Conservation (phyloP, 805 yeast genomes). For the Wickerhamiella azymoides region DNA sequence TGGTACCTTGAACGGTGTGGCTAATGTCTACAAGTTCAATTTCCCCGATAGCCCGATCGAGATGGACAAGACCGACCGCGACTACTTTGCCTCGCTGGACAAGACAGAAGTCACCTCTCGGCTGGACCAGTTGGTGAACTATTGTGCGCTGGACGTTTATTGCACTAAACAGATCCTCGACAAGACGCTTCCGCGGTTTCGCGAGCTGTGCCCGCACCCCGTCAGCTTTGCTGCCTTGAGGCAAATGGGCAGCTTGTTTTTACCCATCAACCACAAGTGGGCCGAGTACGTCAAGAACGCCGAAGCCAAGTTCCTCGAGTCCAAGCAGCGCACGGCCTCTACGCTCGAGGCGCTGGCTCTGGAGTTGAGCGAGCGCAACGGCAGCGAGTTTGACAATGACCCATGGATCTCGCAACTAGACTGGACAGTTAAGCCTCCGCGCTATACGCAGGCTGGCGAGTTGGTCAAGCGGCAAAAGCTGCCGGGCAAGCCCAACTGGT, state of each 20-base stretch:
- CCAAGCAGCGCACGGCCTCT: constrained; percentile 40
- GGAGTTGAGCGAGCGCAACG: constrained; percentile 38
- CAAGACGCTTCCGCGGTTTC: constrained; percentile 56
- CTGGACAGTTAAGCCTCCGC: constrained; percentile 58
- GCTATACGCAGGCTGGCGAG: constrained; percentile 47
- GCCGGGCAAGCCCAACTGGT: constrained; percentile 95
- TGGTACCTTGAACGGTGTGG: constrained; percentile 66
- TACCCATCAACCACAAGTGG: constrained; percentile 74
- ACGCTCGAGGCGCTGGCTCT: constrained; percentile 48
- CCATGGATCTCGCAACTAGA: constrained; percentile 88
- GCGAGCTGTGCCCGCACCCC: constrained; percentile 72
- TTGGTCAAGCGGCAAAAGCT: constrained; percentile 51
- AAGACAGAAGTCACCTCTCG: constrained; percentile 39
- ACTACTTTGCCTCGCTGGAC: constrained; percentile 43
- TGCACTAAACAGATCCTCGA: constrained; percentile 59
- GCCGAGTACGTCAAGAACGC: constrained; percentile 51
- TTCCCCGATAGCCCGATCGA: constrained; percentile 38
- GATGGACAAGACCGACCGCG: constrained; percentile 49
- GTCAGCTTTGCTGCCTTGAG: constrained; percentile 81
- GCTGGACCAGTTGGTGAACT: constrained; percentile 49
- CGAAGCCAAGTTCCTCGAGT: constrained; percentile 50
- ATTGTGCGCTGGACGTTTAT: constrained; percentile 76
- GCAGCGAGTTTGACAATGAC: constrained; percentile 32
- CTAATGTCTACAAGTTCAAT: constrained; percentile 71
- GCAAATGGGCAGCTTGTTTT: constrained; percentile 53